A percentile compares a stretch with the other conserved stretches of the same genome.
Evolutionary conservation across 225 moss, liverwort and hornwort species (phyloP).

Genomic region (Straminergon stramineum): DNA sequence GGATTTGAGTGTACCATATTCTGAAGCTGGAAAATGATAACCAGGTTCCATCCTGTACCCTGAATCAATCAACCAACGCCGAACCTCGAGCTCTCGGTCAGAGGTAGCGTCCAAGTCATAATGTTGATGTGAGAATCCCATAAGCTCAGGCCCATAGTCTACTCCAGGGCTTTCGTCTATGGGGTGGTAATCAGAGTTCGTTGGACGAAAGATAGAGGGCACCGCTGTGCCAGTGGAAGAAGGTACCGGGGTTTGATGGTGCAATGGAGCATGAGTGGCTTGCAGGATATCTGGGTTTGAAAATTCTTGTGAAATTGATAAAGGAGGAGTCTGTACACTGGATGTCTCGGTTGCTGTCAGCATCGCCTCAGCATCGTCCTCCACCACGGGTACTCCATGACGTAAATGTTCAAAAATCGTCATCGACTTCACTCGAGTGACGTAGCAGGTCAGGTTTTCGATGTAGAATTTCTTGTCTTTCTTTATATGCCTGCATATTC

Average conservation of each 20-base stretch:
- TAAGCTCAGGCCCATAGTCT: neutral
- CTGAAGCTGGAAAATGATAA: constrained; percentile 1
- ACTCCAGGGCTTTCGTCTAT: neutral
- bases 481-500: constrained; percentile 23
- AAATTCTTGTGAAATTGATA: neutral
- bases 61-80: constrained; percentile 20
- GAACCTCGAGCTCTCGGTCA: constrained; percentile 4
- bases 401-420: constrained; percentile 29
- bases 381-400: constrained; percentile 24
- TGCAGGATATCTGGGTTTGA: neutral
- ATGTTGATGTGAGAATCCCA: neutral
- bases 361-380: neutral
- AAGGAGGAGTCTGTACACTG: neutral
- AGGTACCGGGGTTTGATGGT: neutral
- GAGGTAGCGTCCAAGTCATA: neutral
- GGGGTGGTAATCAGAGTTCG: neutral
- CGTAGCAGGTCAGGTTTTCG: constrained; percentile 36
- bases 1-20: constrained; percentile 4
- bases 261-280: neutral
- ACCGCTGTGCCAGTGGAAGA: neutral
- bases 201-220: neutral
- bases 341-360: neutral
- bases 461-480: constrained; percentile 42
- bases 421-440: constrained; percentile 35
- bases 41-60: constrained; percentile 8